Base-by-base conservation (phyloP, 108 stramenopile species). In the Schizochytrium sp. region DNA sequence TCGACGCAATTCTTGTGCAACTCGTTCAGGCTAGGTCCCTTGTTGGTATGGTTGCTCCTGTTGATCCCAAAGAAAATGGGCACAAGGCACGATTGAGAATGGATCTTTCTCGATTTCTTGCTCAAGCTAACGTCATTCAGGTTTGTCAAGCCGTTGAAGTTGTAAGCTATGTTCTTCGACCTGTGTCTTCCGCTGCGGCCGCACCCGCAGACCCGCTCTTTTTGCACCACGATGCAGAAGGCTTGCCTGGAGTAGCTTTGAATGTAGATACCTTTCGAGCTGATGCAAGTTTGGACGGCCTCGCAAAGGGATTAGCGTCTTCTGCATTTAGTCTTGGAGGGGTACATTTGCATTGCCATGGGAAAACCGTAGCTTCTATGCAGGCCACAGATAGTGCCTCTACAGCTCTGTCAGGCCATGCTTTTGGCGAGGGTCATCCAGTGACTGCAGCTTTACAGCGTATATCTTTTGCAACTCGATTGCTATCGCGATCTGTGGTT, bases 141-240 rank as follows among this genome's bases (percentile, higher is more conserved):
- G 64, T 69, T 44, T 69, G 64, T 15, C 64, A 69, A 69, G 64
- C 64, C 19, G 64, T 69, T 44, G 64, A 69, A 44, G 64, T 69
- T 38, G 64, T 69, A 8, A 44, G 64, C 12, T 12, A 38, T 69
- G 64, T 69, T 3, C 64, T 69, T 38, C 64, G 64, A 69, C 64
- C 64, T 44, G 44, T 69, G 42, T 69, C 64, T 15, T 69, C 64
- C 8, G 64, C 64, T 13, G 64, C 64, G 40, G 64, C 64, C 8
- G 64, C 64, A 44, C 64, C 64, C 10, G 64, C 44, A 44, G 64
- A 69, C 28, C 64, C 64, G 5, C 64, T 69, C 28, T 69, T 69
- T 69, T 44, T 69, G 12, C 64, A 69, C 40, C 10, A 69, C 40
- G 15, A 69, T 8, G 64, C 64, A 15, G 19, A 38, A 15, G 42